Evolutionary conservation across 2,329 filamentous ascomycete genomes (phyloP).

Genomic region (Metarhizium brunneum): DNA sequence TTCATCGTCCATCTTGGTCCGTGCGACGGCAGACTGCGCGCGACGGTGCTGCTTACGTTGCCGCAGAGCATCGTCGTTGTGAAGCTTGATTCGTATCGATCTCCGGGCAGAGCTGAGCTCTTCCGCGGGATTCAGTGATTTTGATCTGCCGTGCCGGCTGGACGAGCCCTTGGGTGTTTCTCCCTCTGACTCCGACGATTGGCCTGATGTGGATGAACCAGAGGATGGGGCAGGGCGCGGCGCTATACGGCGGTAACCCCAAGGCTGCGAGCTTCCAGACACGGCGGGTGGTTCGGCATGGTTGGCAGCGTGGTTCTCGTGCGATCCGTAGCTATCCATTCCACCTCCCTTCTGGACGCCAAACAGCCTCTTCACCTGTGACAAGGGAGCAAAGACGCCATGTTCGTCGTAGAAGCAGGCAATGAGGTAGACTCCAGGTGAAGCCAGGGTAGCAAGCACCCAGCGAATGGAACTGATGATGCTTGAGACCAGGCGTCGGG

Average conservation of each 20-base stretch:
- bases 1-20: slow-evolving; percentile 30
- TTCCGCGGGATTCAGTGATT: slow-evolving; percentile 48
- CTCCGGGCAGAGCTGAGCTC: slow-evolving; percentile 58
- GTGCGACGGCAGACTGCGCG: slow-evolving; percentile 39
- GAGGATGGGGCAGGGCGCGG: slow-evolving; percentile 19
- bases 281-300: not conserved
- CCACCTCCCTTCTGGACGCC: slow-evolving; percentile 31
- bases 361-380: slow-evolving; percentile 60
- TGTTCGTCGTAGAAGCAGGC: slow-evolving; percentile 75
- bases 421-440: slow-evolving; percentile 73
- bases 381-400: slow-evolving; percentile 68
- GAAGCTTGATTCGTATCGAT: slow-evolving; percentile 84
- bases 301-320: not conserved
- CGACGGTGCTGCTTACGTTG: slow-evolving; percentile 65
- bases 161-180: slow-evolving; percentile 31
- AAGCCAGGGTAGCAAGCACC: slow-evolving; percentile 67
- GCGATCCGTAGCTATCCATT: slow-evolving; percentile 14
- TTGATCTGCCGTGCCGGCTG: slow-evolving; percentile 51
- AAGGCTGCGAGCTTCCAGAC: slow-evolving; percentile 8
- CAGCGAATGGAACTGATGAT: slow-evolving; percentile 70
- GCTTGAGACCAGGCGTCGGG: slow-evolving; percentile 60
- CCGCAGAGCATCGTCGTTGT: slow-evolving; percentile 66
- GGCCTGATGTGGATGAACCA: slow-evolving; percentile 48
- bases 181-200: slow-evolving; percentile 64
- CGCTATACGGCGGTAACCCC: slow-evolving; percentile 18